phyloP scores from a whole-genome alignment of 2,329 filamentous ascomycete species.

The Escovopsis weberi region DNA sequence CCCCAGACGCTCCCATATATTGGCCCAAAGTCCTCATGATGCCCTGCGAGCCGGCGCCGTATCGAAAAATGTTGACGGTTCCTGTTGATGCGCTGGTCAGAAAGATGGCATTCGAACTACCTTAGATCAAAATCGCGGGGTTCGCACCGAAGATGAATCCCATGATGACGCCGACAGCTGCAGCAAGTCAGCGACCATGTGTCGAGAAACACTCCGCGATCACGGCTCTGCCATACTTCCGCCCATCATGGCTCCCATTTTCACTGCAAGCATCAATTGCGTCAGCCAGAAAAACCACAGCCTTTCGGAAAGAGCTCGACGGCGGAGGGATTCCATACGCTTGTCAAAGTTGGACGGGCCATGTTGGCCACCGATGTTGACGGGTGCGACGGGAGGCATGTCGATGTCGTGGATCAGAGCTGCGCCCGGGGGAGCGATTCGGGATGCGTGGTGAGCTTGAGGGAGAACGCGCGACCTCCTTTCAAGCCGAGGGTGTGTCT shows the following conservation, averaged over 20 bases:
- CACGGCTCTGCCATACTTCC: conserved; percentile 58
- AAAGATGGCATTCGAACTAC: not conserved
- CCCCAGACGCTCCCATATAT: conserved; percentile 90
- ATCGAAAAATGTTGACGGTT: conserved; percentile 87
- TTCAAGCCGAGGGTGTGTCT: not conserved
- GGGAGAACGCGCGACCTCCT: not conserved
- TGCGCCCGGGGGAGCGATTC: not conserved
- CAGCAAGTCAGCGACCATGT: conserved; percentile 16
- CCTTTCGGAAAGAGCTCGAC: not conserved
- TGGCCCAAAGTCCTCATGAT: conserved; percentile 90
- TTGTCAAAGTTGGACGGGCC: conserved; percentile 41
- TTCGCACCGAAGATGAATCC: conserved; percentile 86
- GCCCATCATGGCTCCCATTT: conserved; percentile 98
- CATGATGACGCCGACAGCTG: conserved; percentile 90
- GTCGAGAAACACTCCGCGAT: not conserved
- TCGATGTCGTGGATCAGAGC: conserved; percentile 3
- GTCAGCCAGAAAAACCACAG: conserved; percentile 8
- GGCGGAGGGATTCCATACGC: conserved; percentile 22
- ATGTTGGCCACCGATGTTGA: conserved; percentile 24
- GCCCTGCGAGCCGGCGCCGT: conserved; percentile 83
- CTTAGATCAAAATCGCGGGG: too few species aligned
- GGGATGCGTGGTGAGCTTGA: not conserved
- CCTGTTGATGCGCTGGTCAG: conserved; percentile 32
- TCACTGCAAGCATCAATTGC: conserved; percentile 24
- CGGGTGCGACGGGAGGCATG: conserved; percentile 28